phyloP scores from a whole-genome alignment of 345 rosid species.

The Rhizophora mangle region DNA sequence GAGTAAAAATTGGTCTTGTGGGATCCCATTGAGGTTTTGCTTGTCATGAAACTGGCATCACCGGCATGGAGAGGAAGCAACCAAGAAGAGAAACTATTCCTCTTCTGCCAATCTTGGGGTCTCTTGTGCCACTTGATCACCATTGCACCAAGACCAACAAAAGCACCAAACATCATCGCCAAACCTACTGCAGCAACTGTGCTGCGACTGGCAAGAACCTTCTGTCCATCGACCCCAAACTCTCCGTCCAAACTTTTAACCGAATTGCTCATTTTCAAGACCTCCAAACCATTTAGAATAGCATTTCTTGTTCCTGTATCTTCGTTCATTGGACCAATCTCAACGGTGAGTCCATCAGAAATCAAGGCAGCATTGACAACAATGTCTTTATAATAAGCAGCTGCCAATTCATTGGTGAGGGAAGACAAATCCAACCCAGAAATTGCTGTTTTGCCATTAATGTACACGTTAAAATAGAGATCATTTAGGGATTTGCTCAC shows the following conservation, averaged over 20 bases:
- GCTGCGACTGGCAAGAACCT: background rate
- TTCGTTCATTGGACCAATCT: conserved; percentile 2
- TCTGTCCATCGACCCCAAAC: conserved; percentile 11
- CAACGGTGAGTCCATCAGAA: background rate
- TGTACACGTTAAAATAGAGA: conserved; percentile 5
- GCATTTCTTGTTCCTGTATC: conserved; percentile 8
- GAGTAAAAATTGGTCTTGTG: conserved; percentile 6
- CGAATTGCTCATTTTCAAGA: conserved; percentile 13
- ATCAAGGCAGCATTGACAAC: conserved; percentile 6
- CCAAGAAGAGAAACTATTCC: conserved; percentile 14
- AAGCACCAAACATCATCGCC: conserved; percentile 15
- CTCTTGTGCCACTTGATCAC: conserved; percentile 15
- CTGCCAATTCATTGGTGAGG: conserved; percentile 1
- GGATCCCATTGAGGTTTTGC: background rate
- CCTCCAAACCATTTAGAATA: conserved; percentile 10
- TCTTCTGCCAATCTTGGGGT: conserved; percentile 19
- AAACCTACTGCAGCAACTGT: conserved; percentile 10
- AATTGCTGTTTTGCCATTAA: conserved; percentile 7
- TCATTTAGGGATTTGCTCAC: conserved; percentile 2
- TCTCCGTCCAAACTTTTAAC: conserved; percentile 18
- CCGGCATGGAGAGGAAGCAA: background rate
- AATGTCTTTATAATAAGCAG: conserved; percentile 8
- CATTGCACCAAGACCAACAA: background rate
- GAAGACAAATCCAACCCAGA: conserved; percentile 5
- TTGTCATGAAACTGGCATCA: background rate